Evolutionary conservation across 805 yeast genomes (phyloP), one percentile per base, ranked within the genome.

Genomic region (Kuraishia ogatae): DNA sequence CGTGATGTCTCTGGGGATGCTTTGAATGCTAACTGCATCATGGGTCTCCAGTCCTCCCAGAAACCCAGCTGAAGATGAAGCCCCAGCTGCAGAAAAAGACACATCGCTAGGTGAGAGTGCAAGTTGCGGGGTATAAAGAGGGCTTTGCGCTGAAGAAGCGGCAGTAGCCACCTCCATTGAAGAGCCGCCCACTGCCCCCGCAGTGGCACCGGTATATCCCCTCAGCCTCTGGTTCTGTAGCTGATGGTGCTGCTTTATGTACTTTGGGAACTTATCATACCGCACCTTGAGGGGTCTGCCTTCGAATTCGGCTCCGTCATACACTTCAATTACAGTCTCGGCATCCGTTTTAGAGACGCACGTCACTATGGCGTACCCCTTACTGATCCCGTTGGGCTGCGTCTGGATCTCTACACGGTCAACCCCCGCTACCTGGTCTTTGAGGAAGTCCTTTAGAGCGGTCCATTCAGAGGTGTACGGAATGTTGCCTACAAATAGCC

Each of bases 311-410:
- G 64, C 61, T 13, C 80, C 80, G 62, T 85, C 79, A 60, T 84
- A 80, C 48, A 64, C 55, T 24, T 71, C 67, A 50, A 85, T 83
- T 17, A 83, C 73, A 48, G 70, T 69, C 2, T 70, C 69, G 2
- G 87, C 80, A 39, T 79, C 80, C 8, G 66, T 71, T 35, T 71
- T 73, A 46, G 73, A 65, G 1, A 72, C 72, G 23, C 82, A 83
- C 2, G 78, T 73, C 1, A 82, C 87, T 51, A 85, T 77, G 1
- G 89, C 90, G 70, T 82, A 85, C 1, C 91, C 90, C 61, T 82
- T 77, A 35, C 74, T 64, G 1, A 64, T 60, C 13, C 81, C 81
- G 50, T 69, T 70, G 2, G 61, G 59, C 54, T 74, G 78, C 56
- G 70, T 69, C 39, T 80, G 80, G 22, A 74, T 71, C 56, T 74